Percentiles rank a stretch among this genome's conserved stretches.
phyloP scores from a whole-genome alignment of 208 protist genomes.

The Jaenimonas drosophilae region DNA sequence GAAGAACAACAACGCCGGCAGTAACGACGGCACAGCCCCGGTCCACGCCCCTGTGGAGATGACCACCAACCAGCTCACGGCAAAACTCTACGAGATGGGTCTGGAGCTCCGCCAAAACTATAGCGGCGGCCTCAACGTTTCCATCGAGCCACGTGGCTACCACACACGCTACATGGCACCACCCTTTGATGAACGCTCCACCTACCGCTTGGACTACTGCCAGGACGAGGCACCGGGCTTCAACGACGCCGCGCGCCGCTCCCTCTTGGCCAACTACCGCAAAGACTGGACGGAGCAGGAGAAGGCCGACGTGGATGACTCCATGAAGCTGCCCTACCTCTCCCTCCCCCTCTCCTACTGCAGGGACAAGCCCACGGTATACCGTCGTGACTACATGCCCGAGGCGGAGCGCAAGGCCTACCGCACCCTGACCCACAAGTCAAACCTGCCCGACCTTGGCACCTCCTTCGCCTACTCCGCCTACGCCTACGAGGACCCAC shows the following conservation, averaged over 20 bases:
- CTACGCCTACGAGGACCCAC: conserved; percentile 51
- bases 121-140: neutral
- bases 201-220: conserved; percentile 78
- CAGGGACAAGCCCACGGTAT: conserved; percentile 37
- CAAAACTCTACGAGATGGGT: neutral
- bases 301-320: conserved; percentile 37
- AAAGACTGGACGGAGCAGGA: conserved; percentile 56
- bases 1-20: conserved; percentile 22
- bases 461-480: conserved; percentile 66
- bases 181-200: conserved; percentile 51
- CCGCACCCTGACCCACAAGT: conserved; percentile 44
- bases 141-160: conserved; percentile 7
- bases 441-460: conserved; percentile 40
- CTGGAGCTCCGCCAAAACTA: neutral
- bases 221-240: conserved; percentile 24
- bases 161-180: conserved; percentile 9
- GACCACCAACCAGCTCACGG: neutral
- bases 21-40: conserved; percentile 11
- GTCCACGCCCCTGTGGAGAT: no score
- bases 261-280: conserved; percentile 40
- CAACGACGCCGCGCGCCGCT: conserved; percentile 10
- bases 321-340: conserved; percentile 63
- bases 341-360: conserved; percentile 38
- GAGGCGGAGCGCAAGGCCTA: conserved; percentile 17
- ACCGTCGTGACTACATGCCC: conserved; percentile 50